These are phyloP conservation scores for Monilinia vaccinii-corymbosi DNA, from an alignment of 2,329 filamentous ascomycete species.

Conservation along the genomic window DNA sequence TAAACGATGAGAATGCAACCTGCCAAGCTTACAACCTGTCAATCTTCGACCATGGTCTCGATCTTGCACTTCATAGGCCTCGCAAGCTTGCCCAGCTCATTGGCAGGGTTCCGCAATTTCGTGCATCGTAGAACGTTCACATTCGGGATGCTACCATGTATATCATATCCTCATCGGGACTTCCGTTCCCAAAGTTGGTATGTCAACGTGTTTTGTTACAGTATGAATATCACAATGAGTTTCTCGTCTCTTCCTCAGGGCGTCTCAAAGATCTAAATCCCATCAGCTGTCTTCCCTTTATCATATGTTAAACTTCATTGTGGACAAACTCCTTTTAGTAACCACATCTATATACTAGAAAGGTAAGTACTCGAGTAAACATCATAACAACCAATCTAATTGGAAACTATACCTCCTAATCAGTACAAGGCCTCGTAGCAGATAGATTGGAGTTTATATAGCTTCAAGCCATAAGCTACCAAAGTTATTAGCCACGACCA, in stretches of 20 bases:
- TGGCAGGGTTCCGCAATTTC: constrained; percentile 3
- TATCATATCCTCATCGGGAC: constrained; percentile 4
- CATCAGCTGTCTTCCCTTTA: neutral
- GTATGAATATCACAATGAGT: neutral
- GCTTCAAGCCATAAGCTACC: neutral
- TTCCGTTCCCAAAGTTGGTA: neutral
- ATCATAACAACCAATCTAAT: neutral
- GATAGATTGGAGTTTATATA: constrained; percentile 6
- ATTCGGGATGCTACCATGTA: constrained; percentile 9
- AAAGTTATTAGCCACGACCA: neutral
- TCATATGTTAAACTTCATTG: neutral
- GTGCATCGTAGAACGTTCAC: constrained; percentile 11
- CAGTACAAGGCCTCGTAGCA: constrained; percentile 1
- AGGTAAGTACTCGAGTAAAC: neutral
- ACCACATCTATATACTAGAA: neutral
- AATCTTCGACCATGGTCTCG: constrained; percentile 1
- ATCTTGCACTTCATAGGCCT: neutral
- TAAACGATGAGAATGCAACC: constrained; percentile 7
- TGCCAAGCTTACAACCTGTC: neutral
- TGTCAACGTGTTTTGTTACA: constrained; percentile 2
- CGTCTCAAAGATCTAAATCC: neutral
- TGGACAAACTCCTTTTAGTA: neutral
- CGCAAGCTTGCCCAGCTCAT: neutral
- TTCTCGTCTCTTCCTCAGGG: neutral
- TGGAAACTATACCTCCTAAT: neutral